Conservation (phyloP, 2,329 filamentous ascomycete genomes). For the Fusarium citri region DNA sequence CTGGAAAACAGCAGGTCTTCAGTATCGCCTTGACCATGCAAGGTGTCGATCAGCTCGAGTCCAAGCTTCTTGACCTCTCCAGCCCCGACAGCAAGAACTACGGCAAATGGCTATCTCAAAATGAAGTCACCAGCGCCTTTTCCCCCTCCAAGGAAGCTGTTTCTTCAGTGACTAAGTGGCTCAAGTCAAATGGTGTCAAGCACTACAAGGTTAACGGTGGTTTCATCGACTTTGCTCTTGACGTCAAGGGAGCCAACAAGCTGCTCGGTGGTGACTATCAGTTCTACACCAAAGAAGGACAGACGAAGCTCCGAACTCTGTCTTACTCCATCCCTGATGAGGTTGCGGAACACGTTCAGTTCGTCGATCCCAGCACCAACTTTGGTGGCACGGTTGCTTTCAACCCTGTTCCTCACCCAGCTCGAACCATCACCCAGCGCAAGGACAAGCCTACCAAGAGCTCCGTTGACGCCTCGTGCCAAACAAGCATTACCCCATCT, state of each 20-base stretch:
- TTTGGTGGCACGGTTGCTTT: conserved; percentile 28
- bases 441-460: conserved; percentile 17
- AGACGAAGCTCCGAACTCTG: conserved; percentile 27
- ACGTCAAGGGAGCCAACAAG: conserved; percentile 14
- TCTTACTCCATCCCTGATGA: conserved; percentile 30
- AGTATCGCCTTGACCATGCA: conserved; percentile 31
- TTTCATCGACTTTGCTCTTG: conserved; percentile 31
- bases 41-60: conserved; percentile 28
- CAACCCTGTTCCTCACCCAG: conserved; percentile 20
- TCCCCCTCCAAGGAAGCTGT: conserved; percentile 14
- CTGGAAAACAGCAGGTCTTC: conserved; percentile 26
- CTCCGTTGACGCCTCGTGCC: conserved; percentile 28
- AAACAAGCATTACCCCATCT: conserved; percentile 30
- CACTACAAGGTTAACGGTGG: conserved; percentile 28
- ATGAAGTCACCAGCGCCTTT: conserved; percentile 6
- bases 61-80: conserved; percentile 30
- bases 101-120: conserved; percentile 27
- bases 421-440: conserved; percentile 3
- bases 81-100: conserved; percentile 30
- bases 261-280: conserved; percentile 24
- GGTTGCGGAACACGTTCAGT: conserved; percentile 16
- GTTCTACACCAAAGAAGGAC: conserved; percentile 23
- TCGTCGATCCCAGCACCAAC: conserved; percentile 33
- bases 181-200: conserved; percentile 28
- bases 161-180: conserved; percentile 28